A percentile compares a stretch with the other conserved stretches of the same genome.
Conservation (phyloP, 495 filamentous ascomycete species). For the Daldinia caldariorum region DNA sequence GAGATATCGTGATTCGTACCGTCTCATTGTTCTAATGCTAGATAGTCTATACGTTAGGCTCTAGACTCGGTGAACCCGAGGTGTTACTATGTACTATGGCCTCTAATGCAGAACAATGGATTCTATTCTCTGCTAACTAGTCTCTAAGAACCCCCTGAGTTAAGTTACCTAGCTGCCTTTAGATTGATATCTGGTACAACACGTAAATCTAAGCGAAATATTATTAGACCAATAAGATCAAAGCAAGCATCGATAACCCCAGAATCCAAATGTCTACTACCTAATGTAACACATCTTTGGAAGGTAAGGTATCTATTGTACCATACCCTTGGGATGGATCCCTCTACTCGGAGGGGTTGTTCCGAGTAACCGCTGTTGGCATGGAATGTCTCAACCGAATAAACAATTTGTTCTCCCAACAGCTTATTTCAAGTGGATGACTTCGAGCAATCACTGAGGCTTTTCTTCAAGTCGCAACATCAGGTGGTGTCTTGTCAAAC, state of each 20-base stretch:
- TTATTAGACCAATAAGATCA: not conserved
- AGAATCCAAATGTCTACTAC: constrained; percentile 23
- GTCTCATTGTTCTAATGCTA: not conserved
- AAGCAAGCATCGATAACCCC: constrained; percentile 18
- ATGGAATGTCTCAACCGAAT: not conserved
- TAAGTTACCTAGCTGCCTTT: not conserved
- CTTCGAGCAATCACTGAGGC: not conserved
- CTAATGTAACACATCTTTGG: not conserved
- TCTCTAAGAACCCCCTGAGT: not conserved
- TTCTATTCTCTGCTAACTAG: constrained; percentile 22
- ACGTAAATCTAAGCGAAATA: constrained; percentile 23
- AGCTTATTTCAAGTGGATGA: not conserved
- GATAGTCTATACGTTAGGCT: not conserved
- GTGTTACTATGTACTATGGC: constrained; percentile 11
- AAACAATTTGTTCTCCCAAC: not conserved
- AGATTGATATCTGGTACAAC: constrained; percentile 6
- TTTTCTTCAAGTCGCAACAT: no score
- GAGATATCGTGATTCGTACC: not conserved
- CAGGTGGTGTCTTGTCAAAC: no score
- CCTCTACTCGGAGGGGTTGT: constrained; percentile 2
- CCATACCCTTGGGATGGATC: constrained; percentile 18
- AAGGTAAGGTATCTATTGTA: no score
- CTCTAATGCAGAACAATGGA: constrained; percentile 19
- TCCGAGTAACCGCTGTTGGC: constrained; percentile 16
- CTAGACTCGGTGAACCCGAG: constrained; percentile 16